Evolutionary conservation across 176 grass and related monocot genomes (phyloP).

Genomic region (Raddia distichophylla): DNA sequence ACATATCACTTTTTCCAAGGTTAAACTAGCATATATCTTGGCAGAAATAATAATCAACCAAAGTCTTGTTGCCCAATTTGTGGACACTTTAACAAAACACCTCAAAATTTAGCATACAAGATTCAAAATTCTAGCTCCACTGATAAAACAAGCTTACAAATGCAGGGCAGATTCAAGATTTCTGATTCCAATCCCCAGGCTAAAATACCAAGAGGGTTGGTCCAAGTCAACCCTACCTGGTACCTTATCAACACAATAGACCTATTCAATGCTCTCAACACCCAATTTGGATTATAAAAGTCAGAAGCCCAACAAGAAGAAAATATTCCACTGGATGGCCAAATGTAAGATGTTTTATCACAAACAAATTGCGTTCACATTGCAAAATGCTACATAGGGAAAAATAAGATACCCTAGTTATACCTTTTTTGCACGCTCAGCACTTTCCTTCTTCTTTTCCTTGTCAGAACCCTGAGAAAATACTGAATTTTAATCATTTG

Average conservation of each 20-base stretch:
- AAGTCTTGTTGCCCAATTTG: neutral
- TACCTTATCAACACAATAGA: conserved; percentile 3
- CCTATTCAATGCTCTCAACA: neutral
- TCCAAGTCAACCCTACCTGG: neutral
- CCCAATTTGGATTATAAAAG: neutral
- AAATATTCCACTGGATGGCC: neutral
- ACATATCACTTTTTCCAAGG: neutral
- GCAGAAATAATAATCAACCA: neutral
- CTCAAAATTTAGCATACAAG: neutral
- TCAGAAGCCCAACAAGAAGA: neutral
- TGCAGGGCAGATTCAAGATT: neutral
- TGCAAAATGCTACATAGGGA: neutral
- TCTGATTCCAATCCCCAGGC: neutral
- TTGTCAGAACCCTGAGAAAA: conserved; percentile 70
- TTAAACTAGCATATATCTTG: neutral
- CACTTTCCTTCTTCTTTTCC: conserved; percentile 85
- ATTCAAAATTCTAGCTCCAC: neutral
- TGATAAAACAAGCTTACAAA: conserved; percentile 7
- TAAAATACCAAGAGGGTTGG: neutral
- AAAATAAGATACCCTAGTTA: neutral
- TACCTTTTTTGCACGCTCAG: conserved; percentile 89
- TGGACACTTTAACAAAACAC: neutral
- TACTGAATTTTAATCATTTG: neutral
- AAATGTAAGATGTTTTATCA: conserved; percentile 6
- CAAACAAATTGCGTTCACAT: neutral